A percentile compares a stretch with the other conserved stretches of the same genome.
Conservation (phyloP, 2,329 filamentous ascomycete genomes). For the Colletotrichum sidae region DNA sequence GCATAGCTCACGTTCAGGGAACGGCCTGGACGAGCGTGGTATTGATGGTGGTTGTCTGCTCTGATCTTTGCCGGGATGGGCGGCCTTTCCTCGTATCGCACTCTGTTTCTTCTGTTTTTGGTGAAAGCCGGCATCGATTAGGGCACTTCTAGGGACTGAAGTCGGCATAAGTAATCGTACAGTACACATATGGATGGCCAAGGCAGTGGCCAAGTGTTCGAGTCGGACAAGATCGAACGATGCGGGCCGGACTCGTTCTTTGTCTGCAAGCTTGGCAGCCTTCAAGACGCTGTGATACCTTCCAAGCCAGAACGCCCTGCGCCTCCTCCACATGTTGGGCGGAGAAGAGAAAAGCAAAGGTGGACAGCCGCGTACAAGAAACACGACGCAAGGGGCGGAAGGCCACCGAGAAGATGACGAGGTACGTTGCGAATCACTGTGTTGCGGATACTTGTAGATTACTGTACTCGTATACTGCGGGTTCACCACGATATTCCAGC, state of each 20-base stretch:
- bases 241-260: not conserved
- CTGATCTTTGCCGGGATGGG: not conserved
- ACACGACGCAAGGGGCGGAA: too few relatives aligned
- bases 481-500: not conserved
- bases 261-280: not conserved
- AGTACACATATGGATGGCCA: too few relatives aligned
- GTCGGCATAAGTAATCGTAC: too few relatives aligned
- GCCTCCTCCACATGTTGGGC: conserved; percentile 16
- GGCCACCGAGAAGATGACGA: too few relatives aligned
- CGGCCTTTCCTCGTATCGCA: not conserved
- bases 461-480: too few relatives aligned
- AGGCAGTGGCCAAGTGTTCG: not conserved
- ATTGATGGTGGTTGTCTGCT: conserved; percentile 5
- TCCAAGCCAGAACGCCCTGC: conserved; percentile 13
- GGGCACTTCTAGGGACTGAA: too few relatives aligned
- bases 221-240: not conserved
- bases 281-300: conserved; percentile 23
- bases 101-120: not conserved
- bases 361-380: too few relatives aligned
- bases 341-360: too few relatives aligned
- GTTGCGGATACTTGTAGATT: too few relatives aligned
- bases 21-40: conserved; percentile 3
- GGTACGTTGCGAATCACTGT: too few relatives aligned
- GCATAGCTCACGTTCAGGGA: conserved; percentile 2
- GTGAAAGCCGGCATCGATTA: too few relatives aligned